These are phyloP conservation scores for Myrica gale DNA, from an alignment of 306 rosid species.

Conservation along the genomic window DNA sequence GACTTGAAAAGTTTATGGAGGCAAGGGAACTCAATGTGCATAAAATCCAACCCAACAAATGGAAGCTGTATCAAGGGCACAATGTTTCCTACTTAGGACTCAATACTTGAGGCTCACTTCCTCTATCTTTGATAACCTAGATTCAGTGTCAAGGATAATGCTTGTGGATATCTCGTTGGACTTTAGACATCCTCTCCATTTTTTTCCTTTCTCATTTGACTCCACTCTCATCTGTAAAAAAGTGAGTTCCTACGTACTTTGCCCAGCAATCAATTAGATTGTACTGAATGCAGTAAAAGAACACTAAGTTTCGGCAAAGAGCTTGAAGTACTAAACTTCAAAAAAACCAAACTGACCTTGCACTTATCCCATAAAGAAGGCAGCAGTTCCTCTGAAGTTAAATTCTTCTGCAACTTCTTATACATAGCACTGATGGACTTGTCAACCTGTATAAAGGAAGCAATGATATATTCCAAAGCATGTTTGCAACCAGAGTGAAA, in stretches of 20 bases:
- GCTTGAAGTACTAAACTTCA: no score
- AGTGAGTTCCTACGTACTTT: neutral
- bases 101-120: neutral
- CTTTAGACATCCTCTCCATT: neutral
- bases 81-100: neutral
- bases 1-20: no score
- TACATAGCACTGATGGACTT: slow-evolving; percentile 76
- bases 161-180: neutral
- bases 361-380: slow-evolving; percentile 99
- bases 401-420: slow-evolving; percentile 92
- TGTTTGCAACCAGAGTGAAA: slow-evolving; percentile 9
- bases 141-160: neutral
- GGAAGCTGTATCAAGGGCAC: neutral
- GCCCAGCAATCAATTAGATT: neutral
- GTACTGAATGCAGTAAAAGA: neutral
- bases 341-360: slow-evolving; percentile 59
- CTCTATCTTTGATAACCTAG: neutral
- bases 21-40: no score
- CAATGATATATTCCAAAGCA: slow-evolving; percentile 19
- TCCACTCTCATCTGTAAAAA: neutral
- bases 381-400: slow-evolving; percentile 91
- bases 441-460: slow-evolving; percentile 58
- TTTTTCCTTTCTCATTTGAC: neutral
- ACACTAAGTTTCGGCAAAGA: neutral
- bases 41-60: no score